Evolutionary conservation across 2,329 filamentous ascomycete genomes (phyloP).

Genomic region (Lecanosticta acicola): DNA sequence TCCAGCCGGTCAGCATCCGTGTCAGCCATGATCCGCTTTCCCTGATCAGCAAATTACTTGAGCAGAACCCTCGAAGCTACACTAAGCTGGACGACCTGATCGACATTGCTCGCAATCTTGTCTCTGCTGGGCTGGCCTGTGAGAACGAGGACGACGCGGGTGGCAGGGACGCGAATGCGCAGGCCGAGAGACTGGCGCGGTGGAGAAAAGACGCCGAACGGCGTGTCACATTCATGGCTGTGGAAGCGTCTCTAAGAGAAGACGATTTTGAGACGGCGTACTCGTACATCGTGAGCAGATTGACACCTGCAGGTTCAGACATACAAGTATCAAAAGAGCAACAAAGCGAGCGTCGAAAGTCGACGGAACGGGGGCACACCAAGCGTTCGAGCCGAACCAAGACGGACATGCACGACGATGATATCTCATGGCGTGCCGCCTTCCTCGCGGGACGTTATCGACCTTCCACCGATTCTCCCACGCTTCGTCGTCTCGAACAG

Average conservation of each 20-base stretch:
- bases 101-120: conserved; percentile 62
- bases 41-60: conserved; percentile 65
- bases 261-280: conserved; percentile 84
- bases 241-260: conserved; percentile 68
- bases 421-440: conserved; percentile 74
- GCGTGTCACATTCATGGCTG: conserved; percentile 72
- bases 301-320: conserved; percentile 39
- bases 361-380: conserved; percentile 9
- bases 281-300: conserved; percentile 69
- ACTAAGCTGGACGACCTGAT: conserved; percentile 69
- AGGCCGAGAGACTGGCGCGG: conserved; percentile 11
- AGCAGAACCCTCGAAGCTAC: conserved; percentile 70
- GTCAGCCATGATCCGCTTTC: conserved; percentile 69
- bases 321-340: conserved; percentile 15
- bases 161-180: conserved; percentile 29
- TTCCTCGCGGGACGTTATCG: conserved; percentile 72
- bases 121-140: conserved; percentile 45
- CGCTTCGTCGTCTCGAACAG: conserved; percentile 67
- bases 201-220: conserved; percentile 47
- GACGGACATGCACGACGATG: conserved; percentile 42
- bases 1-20: conserved; percentile 71
- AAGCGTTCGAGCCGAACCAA: conserved; percentile 17
- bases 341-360: conserved; percentile 2
- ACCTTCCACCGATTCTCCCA: conserved; percentile 43
- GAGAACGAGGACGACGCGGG: conserved; percentile 28